Evolutionary conservation across 352 stramenopile genomes (phyloP), one percentile per base, ranked within the genome.

Genomic region (Phytopythium oedochilum): DNA sequence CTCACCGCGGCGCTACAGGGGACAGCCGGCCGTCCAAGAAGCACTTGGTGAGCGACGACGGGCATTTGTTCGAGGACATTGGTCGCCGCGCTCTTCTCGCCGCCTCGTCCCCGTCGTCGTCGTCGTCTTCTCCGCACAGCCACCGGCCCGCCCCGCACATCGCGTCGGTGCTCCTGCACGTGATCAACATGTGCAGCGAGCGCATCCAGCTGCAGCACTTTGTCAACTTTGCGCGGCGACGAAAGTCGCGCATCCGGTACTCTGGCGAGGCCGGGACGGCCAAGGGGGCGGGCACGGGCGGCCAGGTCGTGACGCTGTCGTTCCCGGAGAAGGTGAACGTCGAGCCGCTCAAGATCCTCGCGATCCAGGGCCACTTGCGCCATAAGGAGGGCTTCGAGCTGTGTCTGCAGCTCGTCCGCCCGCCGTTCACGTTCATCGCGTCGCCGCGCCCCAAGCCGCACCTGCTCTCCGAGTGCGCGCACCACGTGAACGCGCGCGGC

Each of bases 191-290:
- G 59, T 94, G 84, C 62, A 87, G 74, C 34, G 84, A 94, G 55
- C 77, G 84, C 32, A 92, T 94, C 56, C 84, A 94, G 48, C 56
- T 94, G 54, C 84, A 94, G 56, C 84, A 94, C 57, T 94, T 91
- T 46, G 82, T 94, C 32, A 92, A 92, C 61, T 94, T 94, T 68
- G 84, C 84, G 67, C 79, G 81, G 10, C 79, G 84, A 23, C 81
- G 84, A 63, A 85, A 86, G 55, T 91, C 81, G 12, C 79, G 78
- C 28, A 94, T 94, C 64, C 78, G 80, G 23, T 94, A 94, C 57
- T 90, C 81, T 34, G 83, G 83, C 8, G 81, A 94, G 73, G 83
- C 81, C 52, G 75, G 70, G 29, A 83, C 81, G 18, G 66, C 60
- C 17, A 70, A 60, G 18, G 63, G 68, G 2, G 61, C 73, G 15